phyloP scores from a whole-genome alignment of 1,284 basidiomycete species.

The Tylopilus orsonianus region DNA sequence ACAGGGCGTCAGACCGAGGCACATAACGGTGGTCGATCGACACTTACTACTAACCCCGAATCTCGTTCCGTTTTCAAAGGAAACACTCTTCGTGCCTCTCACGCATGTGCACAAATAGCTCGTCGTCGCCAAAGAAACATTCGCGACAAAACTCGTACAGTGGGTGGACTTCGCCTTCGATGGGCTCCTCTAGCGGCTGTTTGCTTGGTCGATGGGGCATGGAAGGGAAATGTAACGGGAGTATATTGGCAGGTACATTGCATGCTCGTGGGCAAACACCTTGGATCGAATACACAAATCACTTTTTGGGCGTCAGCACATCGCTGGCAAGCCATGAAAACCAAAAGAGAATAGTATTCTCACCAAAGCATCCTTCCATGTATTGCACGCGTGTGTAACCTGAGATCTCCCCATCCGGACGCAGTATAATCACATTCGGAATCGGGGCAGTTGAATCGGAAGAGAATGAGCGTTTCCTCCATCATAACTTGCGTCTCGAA shows the following conservation, averaged over 20 bases:
- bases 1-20: constrained; percentile 2
- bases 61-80: constrained; percentile 81
- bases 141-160: constrained; percentile 90
- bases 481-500: no score
- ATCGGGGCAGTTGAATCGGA: constrained; percentile 88
- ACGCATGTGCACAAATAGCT: constrained; percentile 91
- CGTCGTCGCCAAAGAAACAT: constrained; percentile 90
- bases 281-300: constrained; percentile 89
- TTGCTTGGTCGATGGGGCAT: constrained; percentile 52
- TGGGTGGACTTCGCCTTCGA: constrained; percentile 75
- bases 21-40: neutral
- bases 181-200: constrained; percentile 47
- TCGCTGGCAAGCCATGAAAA: neutral
- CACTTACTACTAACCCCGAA: constrained; percentile 84
- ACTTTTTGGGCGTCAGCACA: constrained; percentile 40
- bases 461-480: constrained; percentile 89
- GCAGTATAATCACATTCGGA: constrained; percentile 80
- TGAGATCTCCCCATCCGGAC: constrained; percentile 87
- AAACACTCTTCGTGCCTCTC: constrained; percentile 97
- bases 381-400: constrained; percentile 71
- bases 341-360: constrained; percentile 24
- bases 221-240: constrained; percentile 81
- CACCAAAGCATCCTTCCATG: constrained; percentile 86
- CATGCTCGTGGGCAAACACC: constrained; percentile 95
- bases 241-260: constrained; percentile 72